Conservation (phyloP, 2,329 filamentous ascomycete species). For the Pseudogymnoascus verrucosus region DNA sequence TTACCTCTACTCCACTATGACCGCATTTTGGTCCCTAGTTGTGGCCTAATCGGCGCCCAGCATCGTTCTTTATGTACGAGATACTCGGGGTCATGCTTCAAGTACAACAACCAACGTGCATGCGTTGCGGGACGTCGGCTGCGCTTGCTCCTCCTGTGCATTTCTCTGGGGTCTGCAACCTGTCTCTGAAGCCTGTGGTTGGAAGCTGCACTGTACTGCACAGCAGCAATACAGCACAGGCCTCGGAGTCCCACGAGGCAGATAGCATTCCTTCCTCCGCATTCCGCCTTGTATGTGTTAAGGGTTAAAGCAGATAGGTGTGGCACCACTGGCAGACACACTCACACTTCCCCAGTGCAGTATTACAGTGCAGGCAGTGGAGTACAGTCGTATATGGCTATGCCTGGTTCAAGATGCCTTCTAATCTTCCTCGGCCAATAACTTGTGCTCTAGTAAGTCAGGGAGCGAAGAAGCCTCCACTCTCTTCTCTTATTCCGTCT, state of each 20-base stretch:
- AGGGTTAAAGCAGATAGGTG: neutral
- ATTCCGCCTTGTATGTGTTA: constrained; percentile 2
- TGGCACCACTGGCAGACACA: neutral
- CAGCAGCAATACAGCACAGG: neutral
- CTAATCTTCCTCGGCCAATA: neutral
- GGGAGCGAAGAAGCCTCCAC: neutral
- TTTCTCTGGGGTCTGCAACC: neutral
- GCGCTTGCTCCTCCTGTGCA: neutral
- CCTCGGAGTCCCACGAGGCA: neutral
- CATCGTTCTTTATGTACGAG: neutral
- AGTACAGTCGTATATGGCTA: neutral
- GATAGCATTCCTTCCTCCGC: neutral
- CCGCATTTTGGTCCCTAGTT: neutral
- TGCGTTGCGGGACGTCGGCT: neutral
- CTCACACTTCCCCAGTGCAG: neutral
- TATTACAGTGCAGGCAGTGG: neutral
- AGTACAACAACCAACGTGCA: neutral
- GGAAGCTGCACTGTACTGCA: neutral
- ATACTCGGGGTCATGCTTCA: neutral
- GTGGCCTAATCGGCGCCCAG: neutral
- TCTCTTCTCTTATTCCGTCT: neutral
- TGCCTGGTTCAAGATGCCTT: neutral
- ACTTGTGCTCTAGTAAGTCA: neutral
- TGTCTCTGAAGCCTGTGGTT: neutral
- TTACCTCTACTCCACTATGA: neutral